A percentile compares a stretch with the other conserved stretches of the same genome.
These are phyloP conservation scores for Stygiomarasmius scandens DNA, from an alignment of 1,284 basidiomycete genomes.

Conservation along the genomic window DNA sequence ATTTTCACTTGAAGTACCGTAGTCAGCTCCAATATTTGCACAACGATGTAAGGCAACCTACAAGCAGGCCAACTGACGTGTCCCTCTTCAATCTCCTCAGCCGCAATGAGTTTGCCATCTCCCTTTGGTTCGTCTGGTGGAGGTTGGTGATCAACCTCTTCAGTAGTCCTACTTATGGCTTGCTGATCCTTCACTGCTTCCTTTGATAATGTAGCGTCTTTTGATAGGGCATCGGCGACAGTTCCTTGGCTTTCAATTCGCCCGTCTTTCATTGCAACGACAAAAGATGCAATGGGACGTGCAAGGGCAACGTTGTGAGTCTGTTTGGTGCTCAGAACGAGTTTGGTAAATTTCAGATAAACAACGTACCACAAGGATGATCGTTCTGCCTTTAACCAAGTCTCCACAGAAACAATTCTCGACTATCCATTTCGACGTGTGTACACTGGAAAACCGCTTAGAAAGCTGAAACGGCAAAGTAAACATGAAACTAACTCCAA, in stretches of 20 bases:
- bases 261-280: slow-evolving; percentile 57
- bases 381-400: slow-evolving; percentile 67
- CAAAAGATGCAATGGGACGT: slow-evolving; percentile 56
- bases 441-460: slow-evolving; percentile 35
- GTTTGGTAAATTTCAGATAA: background rate
- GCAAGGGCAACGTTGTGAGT: slow-evolving; percentile 69
- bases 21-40: background rate
- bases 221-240: slow-evolving; percentile 38
- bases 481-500: slow-evolving; percentile 41
- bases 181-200: slow-evolving; percentile 38
- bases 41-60: slow-evolving; percentile 23
- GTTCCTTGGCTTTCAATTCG: slow-evolving; percentile 44
- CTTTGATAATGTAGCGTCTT: slow-evolving; percentile 35
- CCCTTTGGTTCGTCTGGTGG: slow-evolving; percentile 27
- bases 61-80: slow-evolving; percentile 51
- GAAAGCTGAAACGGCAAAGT: slow-evolving; percentile 29
- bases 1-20: slow-evolving; percentile 25
- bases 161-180: slow-evolving; percentile 36
- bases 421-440: slow-evolving; percentile 77
- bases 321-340: slow-evolving; percentile 26
- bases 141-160: slow-evolving; percentile 40
- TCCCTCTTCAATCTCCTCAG: slow-evolving; percentile 65
- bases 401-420: slow-evolving; percentile 75
- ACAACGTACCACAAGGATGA: slow-evolving; percentile 67
- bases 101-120: slow-evolving; percentile 55